Evolutionary conservation across 805 yeast species (phyloP).

Genomic region (Nakazawaea anatomiae): DNA sequence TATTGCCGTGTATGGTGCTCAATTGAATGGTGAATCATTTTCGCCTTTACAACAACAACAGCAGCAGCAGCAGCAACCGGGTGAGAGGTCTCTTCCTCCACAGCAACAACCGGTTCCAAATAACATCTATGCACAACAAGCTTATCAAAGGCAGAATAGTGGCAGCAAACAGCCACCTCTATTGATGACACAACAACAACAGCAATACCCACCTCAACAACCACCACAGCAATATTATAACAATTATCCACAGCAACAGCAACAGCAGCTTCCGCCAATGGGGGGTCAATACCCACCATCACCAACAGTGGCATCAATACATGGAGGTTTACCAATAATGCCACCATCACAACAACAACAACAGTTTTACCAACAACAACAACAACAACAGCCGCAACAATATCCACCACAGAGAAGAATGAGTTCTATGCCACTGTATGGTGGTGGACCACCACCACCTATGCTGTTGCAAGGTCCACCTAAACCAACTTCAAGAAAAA

Average conservation of each 20-base stretch:
- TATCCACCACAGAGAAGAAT: slow-evolving; percentile 18
- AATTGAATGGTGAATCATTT: slow-evolving; percentile 11
- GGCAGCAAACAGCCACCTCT: not conserved
- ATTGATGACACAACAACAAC: slow-evolving; percentile 5
- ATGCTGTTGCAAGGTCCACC: slow-evolving; percentile 19
- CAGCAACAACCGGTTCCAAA: slow-evolving; percentile 4
- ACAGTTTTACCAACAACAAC: slow-evolving; percentile 10
- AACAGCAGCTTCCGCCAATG: not conserved
- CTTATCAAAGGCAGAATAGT: slow-evolving; percentile 3
- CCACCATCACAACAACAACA: slow-evolving; percentile 18
- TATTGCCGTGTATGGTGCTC: slow-evolving; percentile 14
- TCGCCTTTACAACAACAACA: slow-evolving; percentile 1
- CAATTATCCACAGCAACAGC: not conserved
- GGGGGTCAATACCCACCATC: not conserved
- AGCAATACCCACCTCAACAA: slow-evolving; percentile 23
- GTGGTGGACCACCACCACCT: slow-evolving; percentile 13
- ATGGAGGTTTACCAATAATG: slow-evolving; percentile 22
- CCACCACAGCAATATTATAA: slow-evolving; percentile 26
- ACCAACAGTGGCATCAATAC: slow-evolving; percentile 20
- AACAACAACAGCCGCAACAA: slow-evolving; percentile 13
- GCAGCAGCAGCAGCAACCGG: not conserved
- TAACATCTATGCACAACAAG: slow-evolving; percentile 9
- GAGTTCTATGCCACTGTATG: slow-evolving; percentile 18
- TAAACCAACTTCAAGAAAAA: slow-evolving; percentile 38
- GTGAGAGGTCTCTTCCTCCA: not conserved